Percentiles rank a stretch among this genome's conserved stretches.
Conservation (phyloP, 805 yeast species). For the Myxozyma vanderwaltii region DNA sequence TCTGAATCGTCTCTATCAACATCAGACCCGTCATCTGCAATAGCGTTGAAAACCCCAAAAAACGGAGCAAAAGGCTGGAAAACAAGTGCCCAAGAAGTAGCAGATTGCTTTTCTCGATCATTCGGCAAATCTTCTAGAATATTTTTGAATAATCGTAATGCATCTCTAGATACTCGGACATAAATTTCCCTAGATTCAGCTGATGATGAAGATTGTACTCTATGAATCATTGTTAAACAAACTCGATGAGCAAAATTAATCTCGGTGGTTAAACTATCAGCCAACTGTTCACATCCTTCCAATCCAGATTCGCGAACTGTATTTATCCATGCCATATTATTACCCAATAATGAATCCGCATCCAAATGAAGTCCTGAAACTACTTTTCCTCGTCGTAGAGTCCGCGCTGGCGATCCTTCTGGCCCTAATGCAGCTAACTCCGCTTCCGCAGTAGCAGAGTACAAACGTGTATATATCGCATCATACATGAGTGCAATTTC, state of each 20-base stretch:
- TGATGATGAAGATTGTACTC: conserved; percentile 19
- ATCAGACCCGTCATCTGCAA: conserved; percentile 23
- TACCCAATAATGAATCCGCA: conserved; percentile 11
- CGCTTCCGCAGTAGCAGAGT: conserved; percentile 30
- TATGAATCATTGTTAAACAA: conserved; percentile 29
- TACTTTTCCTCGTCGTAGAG: conserved; percentile 17
- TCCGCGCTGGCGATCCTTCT: conserved; percentile 16
- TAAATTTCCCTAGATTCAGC: conserved; percentile 22
- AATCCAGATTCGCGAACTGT: conserved; percentile 8
- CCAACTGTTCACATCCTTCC: conserved; percentile 5
- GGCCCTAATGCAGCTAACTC: conserved; percentile 21
- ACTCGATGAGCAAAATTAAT: conserved; percentile 19
- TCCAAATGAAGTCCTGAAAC: conserved; percentile 19
- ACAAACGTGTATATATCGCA: conserved; percentile 24
- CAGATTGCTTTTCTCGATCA: conserved; percentile 12
- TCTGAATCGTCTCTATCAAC: conserved; percentile 18
- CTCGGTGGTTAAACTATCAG: conserved; percentile 15
- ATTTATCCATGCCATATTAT: conserved; percentile 20
- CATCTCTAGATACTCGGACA: conserved; percentile 25
- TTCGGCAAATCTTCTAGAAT: conserved; percentile 21
- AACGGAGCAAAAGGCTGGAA: conserved; percentile 33
- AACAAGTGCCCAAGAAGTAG: conserved; percentile 29
- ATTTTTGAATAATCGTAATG: conserved; percentile 16
- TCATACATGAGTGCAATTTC: conserved; percentile 29
- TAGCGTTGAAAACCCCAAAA: conserved; percentile 29